Conservation (phyloP, 441 rosid species). For the Syzygium malaccense region DNA sequence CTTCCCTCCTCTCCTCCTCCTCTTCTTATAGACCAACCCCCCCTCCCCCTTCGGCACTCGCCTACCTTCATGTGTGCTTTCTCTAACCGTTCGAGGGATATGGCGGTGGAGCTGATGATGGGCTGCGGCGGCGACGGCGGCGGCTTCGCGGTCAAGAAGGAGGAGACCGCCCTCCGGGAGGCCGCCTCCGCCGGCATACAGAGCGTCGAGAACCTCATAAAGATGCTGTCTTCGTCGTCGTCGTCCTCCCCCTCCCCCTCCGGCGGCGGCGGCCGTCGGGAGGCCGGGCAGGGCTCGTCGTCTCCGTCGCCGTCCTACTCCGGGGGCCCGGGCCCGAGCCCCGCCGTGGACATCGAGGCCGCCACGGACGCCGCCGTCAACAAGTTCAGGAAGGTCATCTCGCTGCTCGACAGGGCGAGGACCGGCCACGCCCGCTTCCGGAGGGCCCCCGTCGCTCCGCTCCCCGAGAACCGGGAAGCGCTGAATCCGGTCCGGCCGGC, state of each 20-base stretch:
- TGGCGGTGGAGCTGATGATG: constrained; percentile 77
- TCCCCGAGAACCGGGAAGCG: neutral
- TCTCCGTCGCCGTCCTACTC: constrained; percentile 11
- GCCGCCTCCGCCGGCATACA: constrained; percentile 76
- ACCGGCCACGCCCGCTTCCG: constrained; percentile 66
- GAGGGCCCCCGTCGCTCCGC: constrained; percentile 22
- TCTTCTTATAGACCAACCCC: neutral
- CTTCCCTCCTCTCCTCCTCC: neutral
- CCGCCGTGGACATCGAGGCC: constrained; percentile 33
- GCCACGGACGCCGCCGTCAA: constrained; percentile 49
- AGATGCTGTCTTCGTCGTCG: constrained; percentile 22
- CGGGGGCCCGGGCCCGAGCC: neutral
- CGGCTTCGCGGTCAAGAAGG: constrained; percentile 27
- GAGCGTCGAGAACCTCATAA: constrained; percentile 68
- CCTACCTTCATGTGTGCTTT: neutral
- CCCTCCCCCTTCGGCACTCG: neutral
- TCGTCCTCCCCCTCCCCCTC: neutral
- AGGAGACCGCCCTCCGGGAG: constrained; percentile 53
- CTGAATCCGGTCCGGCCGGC: neutral
- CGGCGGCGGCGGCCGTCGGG: neutral
- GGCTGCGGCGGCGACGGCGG: constrained; percentile 27
- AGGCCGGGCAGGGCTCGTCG: neutral
- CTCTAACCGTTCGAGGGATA: constrained; percentile 6
- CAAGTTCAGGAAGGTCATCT: constrained; percentile 47
- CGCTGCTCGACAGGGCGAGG: constrained; percentile 44